Evolutionary conservation across 179 eudicot species (phyloP).

Genomic region (Spinacia oleracea): DNA sequence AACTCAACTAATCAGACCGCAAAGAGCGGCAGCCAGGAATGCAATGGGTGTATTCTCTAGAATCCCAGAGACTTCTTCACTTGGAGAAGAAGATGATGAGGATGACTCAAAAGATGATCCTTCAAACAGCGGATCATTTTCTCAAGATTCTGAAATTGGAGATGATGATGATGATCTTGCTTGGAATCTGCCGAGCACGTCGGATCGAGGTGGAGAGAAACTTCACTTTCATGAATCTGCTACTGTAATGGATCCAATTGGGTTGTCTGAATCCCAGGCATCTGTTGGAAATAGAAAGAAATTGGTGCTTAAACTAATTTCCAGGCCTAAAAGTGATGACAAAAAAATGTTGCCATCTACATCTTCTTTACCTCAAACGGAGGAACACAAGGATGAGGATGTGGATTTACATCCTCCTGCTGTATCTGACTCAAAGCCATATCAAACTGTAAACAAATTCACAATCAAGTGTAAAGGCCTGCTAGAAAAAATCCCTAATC

Average conservation of each 20-base stretch:
- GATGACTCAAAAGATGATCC: slow-evolving; percentile 43
- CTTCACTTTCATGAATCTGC: slow-evolving; percentile 39
- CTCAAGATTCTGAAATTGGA: slow-evolving; percentile 42
- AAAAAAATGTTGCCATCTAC: slow-evolving; percentile 34
- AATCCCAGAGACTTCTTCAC: slow-evolving; percentile 54
- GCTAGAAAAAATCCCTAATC: slow-evolving; percentile 33
- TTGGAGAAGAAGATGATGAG: slow-evolving; percentile 50
- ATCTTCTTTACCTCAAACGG: slow-evolving; percentile 38
- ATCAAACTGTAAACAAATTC: slow-evolving; percentile 38
- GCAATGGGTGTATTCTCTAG: slow-evolving; percentile 63
- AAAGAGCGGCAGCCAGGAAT: slow-evolving; percentile 85
- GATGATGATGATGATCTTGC: slow-evolving; percentile 62
- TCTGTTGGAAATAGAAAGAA: slow-evolving; percentile 50
- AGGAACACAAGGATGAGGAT: slow-evolving; percentile 32
- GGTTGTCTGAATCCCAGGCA: slow-evolving; percentile 39
- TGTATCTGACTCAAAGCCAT: slow-evolving; percentile 30
- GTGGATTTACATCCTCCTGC: slow-evolving; percentile 36
- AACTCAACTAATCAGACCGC: slow-evolving; percentile 68
- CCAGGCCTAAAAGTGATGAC: slow-evolving; percentile 25
- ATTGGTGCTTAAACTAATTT: slow-evolving; percentile 65
- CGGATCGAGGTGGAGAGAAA: slow-evolving; percentile 41
- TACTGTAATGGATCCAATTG: slow-evolving; percentile 33
- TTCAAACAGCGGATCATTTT: slow-evolving; percentile 60
- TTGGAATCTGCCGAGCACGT: slow-evolving; percentile 18
- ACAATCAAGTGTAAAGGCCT: slow-evolving; percentile 39